Evolutionary conservation across 108 stramenopile genomes (phyloP).

Genomic region (Nitzschia palea): DNA sequence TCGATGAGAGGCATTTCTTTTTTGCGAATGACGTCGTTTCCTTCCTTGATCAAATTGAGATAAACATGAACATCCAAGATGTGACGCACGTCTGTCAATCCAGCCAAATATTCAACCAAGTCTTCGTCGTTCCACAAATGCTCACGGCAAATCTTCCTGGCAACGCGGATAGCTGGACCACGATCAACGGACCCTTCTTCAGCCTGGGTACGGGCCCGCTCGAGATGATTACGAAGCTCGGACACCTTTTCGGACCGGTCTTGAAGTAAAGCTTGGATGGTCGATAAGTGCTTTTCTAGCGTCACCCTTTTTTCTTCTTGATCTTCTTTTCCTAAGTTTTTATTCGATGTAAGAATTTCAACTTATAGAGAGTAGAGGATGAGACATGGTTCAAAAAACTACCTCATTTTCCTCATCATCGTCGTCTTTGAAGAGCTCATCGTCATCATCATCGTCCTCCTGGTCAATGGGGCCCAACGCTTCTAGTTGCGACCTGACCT

Average conservation of each 20-base stretch:
- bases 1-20: constrained; percentile 49
- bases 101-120: constrained; percentile 54
- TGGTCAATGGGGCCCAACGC: constrained; percentile 37
- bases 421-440: constrained; percentile 65
- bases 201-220: constrained; percentile 39
- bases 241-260: constrained; percentile 69
- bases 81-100: constrained; percentile 62
- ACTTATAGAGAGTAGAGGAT: too few relatives aligned
- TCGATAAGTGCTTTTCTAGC: constrained; percentile 58
- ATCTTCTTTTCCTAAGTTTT: constrained; percentile 37
- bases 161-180: constrained; percentile 42
- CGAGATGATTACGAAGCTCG: constrained; percentile 43
- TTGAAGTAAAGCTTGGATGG: constrained; percentile 53
- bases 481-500: constrained; percentile 61
- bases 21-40: constrained; percentile 76
- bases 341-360: too few relatives aligned
- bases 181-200: constrained; percentile 29
- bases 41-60: constrained; percentile 79
- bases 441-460: constrained; percentile 46
- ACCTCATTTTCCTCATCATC: constrained; percentile 67
- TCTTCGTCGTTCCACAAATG: constrained; percentile 74
- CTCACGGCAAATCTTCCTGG: constrained; percentile 65
- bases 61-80: constrained; percentile 77
- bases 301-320: constrained; percentile 48
- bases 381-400: constrained; percentile 19